Conservation (phyloP, 805 yeast genomes). For the Teunomyces panamensis region DNA sequence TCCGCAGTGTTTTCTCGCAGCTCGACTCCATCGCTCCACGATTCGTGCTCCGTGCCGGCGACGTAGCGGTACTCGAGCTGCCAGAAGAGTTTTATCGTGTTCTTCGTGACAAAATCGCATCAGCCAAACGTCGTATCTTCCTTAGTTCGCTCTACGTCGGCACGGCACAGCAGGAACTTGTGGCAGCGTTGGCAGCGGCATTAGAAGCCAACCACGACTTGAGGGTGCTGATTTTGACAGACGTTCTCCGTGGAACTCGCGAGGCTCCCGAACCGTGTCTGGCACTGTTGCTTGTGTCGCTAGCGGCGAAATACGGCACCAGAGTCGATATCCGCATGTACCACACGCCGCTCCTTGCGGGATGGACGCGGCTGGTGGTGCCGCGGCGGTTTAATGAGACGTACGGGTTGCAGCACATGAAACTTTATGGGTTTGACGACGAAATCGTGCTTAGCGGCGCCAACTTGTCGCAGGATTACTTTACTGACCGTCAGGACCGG, state of each 20-base stretch:
- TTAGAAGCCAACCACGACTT: slow-evolving; percentile 56
- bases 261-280: slow-evolving; percentile 80
- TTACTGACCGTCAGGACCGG: slow-evolving; percentile 92
- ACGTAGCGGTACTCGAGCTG: slow-evolving; percentile 57
- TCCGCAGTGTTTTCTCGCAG: slow-evolving; percentile 45
- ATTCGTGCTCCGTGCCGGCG: slow-evolving; percentile 53
- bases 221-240: slow-evolving; percentile 71
- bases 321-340: slow-evolving; percentile 81
- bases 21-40: slow-evolving; percentile 66
- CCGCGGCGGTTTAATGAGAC: slow-evolving; percentile 91
- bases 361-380: slow-evolving; percentile 57
- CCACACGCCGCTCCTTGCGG: slow-evolving; percentile 82
- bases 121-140: slow-evolving; percentile 67
- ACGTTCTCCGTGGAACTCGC: slow-evolving; percentile 88
- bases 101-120: slow-evolving; percentile 59
- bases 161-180: slow-evolving; percentile 71
- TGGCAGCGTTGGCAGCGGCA: slow-evolving; percentile 60
- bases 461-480: slow-evolving; percentile 85
- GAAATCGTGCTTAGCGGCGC: slow-evolving; percentile 90
- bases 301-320: slow-evolving; percentile 62
- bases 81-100: slow-evolving; percentile 72
- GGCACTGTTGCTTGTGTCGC: slow-evolving; percentile 67
- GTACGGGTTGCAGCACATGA: slow-evolving; percentile 95
- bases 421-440: slow-evolving; percentile 90
- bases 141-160: slow-evolving; percentile 87